Conservation (phyloP, 2,329 filamentous ascomycete genomes). For the Xylaria sp. region DNA sequence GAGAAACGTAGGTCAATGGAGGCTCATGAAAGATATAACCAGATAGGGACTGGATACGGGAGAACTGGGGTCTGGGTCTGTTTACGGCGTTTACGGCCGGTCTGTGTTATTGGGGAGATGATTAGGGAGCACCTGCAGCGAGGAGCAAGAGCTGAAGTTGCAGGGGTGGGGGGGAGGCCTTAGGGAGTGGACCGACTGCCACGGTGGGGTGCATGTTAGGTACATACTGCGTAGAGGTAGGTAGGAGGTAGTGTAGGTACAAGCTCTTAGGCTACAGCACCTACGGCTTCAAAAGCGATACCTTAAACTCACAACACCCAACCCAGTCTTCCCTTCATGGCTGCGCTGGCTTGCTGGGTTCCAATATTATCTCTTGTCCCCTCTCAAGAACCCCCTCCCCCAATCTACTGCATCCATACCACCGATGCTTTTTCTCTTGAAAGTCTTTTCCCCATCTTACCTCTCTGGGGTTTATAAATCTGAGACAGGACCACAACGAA, state of each 20-base stretch:
- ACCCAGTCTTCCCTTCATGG: slow-evolving; percentile 13
- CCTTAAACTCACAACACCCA: slow-evolving; percentile 6
- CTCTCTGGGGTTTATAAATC: background rate
- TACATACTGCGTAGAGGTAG: too few species aligned
- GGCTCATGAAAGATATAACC: slow-evolving; percentile 32
- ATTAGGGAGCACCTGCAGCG: background rate
- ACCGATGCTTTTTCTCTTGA: background rate
- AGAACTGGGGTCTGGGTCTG: background rate
- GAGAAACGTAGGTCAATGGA: background rate
- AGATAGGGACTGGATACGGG: slow-evolving; percentile 18
- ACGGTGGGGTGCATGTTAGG: slow-evolving; percentile 1
- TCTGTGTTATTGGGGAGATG: background rate
- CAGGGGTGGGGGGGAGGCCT: slow-evolving; percentile 5
- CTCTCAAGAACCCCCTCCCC: background rate
- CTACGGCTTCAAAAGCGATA: slow-evolving; percentile 8
- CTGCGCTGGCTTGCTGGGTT: slow-evolving; percentile 11
- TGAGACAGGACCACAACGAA: slow-evolving; percentile 13
- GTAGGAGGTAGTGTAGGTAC: background rate
- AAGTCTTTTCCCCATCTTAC: background rate
- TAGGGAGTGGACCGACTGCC: background rate
- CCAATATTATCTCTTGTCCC: slow-evolving; percentile 8
- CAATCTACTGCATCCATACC: background rate
- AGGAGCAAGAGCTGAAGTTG: slow-evolving; percentile 15
- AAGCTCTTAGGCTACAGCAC: background rate
- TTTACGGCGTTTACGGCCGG: background rate